phyloP scores from a whole-genome alignment of 2,329 filamentous ascomycete genomes.

The Colletotrichum melonis region DNA sequence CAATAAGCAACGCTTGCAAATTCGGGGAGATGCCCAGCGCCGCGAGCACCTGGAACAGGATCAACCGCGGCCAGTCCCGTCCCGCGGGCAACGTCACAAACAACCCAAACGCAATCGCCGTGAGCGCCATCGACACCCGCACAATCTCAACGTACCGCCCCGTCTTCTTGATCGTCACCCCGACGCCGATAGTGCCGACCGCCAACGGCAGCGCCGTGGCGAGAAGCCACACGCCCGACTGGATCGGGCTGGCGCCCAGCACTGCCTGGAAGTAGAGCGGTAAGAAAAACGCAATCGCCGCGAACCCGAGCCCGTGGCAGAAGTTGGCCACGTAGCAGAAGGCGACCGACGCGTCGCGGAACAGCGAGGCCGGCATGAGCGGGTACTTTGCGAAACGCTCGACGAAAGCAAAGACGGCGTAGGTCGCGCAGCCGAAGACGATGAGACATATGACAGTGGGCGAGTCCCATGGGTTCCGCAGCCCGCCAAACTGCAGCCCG shows the following conservation, averaged over 20 bases:
- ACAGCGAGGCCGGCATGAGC: conserved; percentile 80
- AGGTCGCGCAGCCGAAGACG: conserved; percentile 74
- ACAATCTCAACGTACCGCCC: conserved; percentile 74
- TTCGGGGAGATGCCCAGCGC: conserved; percentile 75
- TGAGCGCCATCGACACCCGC: conserved; percentile 66
- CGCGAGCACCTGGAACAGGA: conserved; percentile 71
- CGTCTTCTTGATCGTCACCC: conserved; percentile 70
- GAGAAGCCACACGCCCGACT: conserved; percentile 80
- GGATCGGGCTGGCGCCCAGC: conserved; percentile 73
- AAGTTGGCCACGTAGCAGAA: conserved; percentile 75
- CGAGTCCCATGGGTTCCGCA: conserved; percentile 79
- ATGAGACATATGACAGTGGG: conserved; percentile 81
- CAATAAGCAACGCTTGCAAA: conserved; percentile 76
- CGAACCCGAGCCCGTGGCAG: conserved; percentile 81
- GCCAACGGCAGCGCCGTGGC: conserved; percentile 77
- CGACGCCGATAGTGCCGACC: conserved; percentile 67
- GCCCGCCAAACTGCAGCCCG: conserved; percentile 86
- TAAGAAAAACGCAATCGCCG: conserved; percentile 82
- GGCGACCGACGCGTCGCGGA: conserved; percentile 73
- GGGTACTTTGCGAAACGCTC: conserved; percentile 83
- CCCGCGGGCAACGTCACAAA: conserved; percentile 70
- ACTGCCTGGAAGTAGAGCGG: conserved; percentile 88
- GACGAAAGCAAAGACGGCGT: conserved; percentile 75
- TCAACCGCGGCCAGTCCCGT: conserved; percentile 65
- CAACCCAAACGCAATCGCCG: conserved; percentile 73